Evolutionary conservation across 2,329 filamentous ascomycete species (phyloP), one percentile per base, ranked within the genome.

Genomic region (Pseudogymnoascus sp.): DNA sequence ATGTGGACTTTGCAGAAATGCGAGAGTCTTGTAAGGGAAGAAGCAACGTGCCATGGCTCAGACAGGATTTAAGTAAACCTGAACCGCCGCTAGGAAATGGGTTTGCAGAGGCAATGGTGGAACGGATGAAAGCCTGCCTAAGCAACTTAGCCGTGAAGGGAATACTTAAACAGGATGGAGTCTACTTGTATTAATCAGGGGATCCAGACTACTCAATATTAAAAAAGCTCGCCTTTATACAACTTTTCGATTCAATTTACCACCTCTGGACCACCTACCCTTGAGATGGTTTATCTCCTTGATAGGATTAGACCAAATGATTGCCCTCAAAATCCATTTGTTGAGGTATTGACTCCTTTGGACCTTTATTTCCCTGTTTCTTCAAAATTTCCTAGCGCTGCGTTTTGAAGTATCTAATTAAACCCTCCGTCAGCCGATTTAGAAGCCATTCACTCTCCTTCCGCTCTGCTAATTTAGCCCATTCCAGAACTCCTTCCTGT

Each of bases 401-500:
- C 38, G 38, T 11, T 42, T 42, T 42, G 16, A 42, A 18, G 38
- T 42, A 77, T 21, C 75, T 66, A 65, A 73, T 72, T 70, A 90
- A 72, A 70, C 85, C 88, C 73, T 88, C 86, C 69, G 84, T 86
- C 12, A 90, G 73, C 38, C 85, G 78, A 71, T 87, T 82, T 2
- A 90, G 74, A 62, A 90, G 75, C 82, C 87, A 90, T 71, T 88
- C 85, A 0, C 84, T 79, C 74, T 90, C 88, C 7, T 77, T 81
- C 65, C 83, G 75, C 43, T 82, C 80, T 3, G 83, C 82, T 69
- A 89, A 76, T 81, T 90, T 83, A 69, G 89, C 87, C 87, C 87
- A 89, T 37, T 88, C 82, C 1, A 88, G 76, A 16, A 87, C 69
- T 0, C 82, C 84, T 31, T 84, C 82, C 16, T 82, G 79, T 16